phyloP scores from a whole-genome alignment of 2,329 filamentous ascomycete species.

The Lachnellula subtilissima region DNA sequence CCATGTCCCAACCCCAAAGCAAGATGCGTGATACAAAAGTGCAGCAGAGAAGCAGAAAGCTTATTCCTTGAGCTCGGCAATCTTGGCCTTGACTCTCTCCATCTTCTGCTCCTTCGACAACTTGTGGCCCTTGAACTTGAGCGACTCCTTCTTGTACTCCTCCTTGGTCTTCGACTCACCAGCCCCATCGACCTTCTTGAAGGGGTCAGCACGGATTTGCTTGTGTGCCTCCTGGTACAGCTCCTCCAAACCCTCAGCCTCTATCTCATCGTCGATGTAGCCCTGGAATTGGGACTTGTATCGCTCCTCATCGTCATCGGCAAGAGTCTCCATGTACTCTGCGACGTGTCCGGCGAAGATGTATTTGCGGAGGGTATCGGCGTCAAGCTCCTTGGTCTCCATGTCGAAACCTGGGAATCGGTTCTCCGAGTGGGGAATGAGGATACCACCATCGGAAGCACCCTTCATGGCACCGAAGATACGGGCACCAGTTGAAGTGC shows the following conservation, averaged over 20 bases:
- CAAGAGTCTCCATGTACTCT: slow-evolving; percentile 99
- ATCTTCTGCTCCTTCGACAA: slow-evolving; percentile 78
- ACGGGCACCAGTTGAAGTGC: slow-evolving; percentile 97
- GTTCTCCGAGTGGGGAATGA: slow-evolving; percentile 98
- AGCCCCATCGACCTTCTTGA: slow-evolving; percentile 78
- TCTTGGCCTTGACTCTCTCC: slow-evolving; percentile 82
- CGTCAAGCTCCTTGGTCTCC: slow-evolving; percentile 95
- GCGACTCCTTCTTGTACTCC: slow-evolving; percentile 90
- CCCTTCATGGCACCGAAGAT: slow-evolving; percentile 99
- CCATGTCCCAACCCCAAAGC: slow-evolving; percentile 7
- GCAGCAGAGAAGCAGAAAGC: slow-evolving; percentile 8
- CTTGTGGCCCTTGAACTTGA: slow-evolving; percentile 80
- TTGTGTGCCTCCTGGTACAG: slow-evolving; percentile 92
- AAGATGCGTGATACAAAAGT: slow-evolving; percentile 14
- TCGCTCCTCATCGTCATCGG: slow-evolving; percentile 99
- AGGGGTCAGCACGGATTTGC: slow-evolving; percentile 95
- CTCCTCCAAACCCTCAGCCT: slow-evolving; percentile 96
- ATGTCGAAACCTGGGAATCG: slow-evolving; percentile 99
- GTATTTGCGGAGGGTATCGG: slow-evolving; percentile 97
- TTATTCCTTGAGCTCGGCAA: slow-evolving; percentile 66
- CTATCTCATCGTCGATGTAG: slow-evolving; percentile 95
- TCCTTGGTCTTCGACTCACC: slow-evolving; percentile 94
- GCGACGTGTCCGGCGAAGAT: slow-evolving; percentile 98
- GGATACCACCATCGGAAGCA: slow-evolving; percentile 95
- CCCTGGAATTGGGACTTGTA: slow-evolving; percentile 97